Base-by-base conservation (phyloP, 1,284 basidiomycete species). In the Farysia itapuensis region DNA sequence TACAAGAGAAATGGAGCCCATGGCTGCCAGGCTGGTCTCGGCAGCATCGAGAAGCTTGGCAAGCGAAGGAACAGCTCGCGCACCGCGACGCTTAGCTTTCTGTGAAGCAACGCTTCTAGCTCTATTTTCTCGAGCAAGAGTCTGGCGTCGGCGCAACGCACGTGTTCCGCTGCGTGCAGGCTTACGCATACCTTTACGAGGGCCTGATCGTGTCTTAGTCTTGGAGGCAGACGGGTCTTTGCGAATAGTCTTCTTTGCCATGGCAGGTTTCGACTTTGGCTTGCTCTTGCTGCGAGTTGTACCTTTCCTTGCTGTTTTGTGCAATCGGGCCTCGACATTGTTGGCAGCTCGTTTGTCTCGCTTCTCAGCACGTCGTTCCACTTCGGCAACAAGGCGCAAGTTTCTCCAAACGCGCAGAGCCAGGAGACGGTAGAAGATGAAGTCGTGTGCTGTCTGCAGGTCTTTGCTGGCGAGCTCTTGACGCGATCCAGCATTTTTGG, bases 381-480 rank as follows among this genome's bases (percentile, higher is more conserved):
- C 67, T 23, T 72, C 67, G 5, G 63, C 57, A 15, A 67, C 53
- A 16, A 76, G 46, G 37, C 66, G 61, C 28, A 63, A 46, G 36
- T 72, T 72, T 14, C 74, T 57, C 38, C 52, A 63, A 33, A 74
- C 47, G 31, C 72, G 70, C 20, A 74, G 56, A 13, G 57, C 54
- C 23, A 73, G 57, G 22, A 76, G 53, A 19, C 61, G 60, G 50
- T 74, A 76, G 32, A 64, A 49, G 39, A 76, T 51, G 38, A 60
- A 72, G 40, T 76, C 74, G 46, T 76, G 72, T 12, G 71, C 74
- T 22, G 51, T 64, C 30, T 60, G 56, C 41, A 76, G 60, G 36
- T 72, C 64, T n/a, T 56, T 51, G 41, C 71, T 67, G n/a, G 63
- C 69, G 12, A 60, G 64, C 49, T 70, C 69, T 48, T 74, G 75